Conservation (phyloP, 129 eudicot genomes). For the Ambrosia artemisiifolia region DNA sequence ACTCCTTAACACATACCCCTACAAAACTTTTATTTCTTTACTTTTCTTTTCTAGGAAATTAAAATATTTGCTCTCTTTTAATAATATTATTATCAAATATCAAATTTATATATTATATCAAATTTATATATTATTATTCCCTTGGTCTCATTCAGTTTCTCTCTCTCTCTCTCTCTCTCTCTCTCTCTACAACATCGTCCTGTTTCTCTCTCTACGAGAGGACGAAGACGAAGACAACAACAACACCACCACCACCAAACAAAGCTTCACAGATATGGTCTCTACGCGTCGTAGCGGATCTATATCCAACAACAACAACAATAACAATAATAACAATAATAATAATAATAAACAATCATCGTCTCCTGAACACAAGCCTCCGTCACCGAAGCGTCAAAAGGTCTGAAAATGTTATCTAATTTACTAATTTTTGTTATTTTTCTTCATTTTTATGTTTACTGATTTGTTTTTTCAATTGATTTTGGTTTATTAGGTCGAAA, state of each 20-base stretch:
- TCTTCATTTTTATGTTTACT: not conserved
- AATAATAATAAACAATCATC: constrained; percentile 37
- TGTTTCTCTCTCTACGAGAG: constrained; percentile 20
- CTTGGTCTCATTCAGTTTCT: constrained; percentile 25
- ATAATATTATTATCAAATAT: too few species aligned
- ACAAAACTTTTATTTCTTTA: not conserved
- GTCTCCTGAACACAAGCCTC: constrained; percentile 57
- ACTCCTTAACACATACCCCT: not conserved
- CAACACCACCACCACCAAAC: not conserved
- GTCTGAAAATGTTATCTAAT: constrained; percentile 14
- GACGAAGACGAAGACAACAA: constrained; percentile 21
- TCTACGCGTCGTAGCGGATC: constrained; percentile 94
- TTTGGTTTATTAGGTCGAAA: constrained; percentile 36
- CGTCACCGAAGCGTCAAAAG: constrained; percentile 77
- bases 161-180: constrained; percentile 26
- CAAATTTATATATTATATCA: too few species aligned
- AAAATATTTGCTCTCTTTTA: not conserved
- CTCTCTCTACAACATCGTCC: constrained; percentile 15
- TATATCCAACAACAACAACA: constrained; percentile 27
- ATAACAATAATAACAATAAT: not conserved
- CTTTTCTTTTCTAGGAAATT: not conserved
- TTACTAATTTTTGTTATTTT: not conserved
- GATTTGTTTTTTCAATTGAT: constrained; percentile 8
- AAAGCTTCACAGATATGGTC: constrained; percentile 48
- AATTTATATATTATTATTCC: not conserved